Evolutionary conservation across 306 rosid species (phyloP).

Genomic region (Sicyos baderoa): DNA sequence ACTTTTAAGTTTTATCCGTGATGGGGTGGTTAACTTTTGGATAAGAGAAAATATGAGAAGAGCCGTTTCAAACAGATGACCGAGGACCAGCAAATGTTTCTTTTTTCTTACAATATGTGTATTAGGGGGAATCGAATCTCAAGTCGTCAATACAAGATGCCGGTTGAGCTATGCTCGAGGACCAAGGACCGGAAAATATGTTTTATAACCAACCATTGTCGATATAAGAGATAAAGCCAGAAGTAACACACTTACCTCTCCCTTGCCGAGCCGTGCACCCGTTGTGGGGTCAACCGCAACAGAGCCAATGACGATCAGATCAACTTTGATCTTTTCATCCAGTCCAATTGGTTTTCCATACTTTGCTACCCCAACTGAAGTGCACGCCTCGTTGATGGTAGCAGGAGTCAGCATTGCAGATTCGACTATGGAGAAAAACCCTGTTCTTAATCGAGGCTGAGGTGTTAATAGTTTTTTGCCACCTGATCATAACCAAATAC

Average conservation of each 20-base stretch:
- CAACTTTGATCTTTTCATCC: constrained; percentile 74
- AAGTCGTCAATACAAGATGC: too few species aligned
- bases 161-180: too few species aligned
- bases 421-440: constrained; percentile 75
- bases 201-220: neutral
- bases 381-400: constrained; percentile 60
- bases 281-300: constrained; percentile 85
- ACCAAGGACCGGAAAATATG: too few species aligned
- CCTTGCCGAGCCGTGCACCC: constrained; percentile 93
- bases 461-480: constrained; percentile 80
- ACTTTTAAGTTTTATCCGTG: neutral
- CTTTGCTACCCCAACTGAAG: constrained; percentile 80
- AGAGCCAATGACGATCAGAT: constrained; percentile 76
- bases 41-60: neutral
- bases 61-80: neutral
- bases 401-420: constrained; percentile 34
- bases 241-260: constrained; percentile 51
- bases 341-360: constrained; percentile 70
- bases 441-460: constrained; percentile 80
- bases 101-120: too few species aligned
- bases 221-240: constrained; percentile 3
- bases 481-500: constrained; percentile 31
- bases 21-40: neutral
- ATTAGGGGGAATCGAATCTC: too few species aligned
- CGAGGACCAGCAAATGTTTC: neutral